Evolutionary conservation across 371 early-diverging fungal genomes (phyloP).

Genomic region (Apophysomyces trapeziformis): DNA sequence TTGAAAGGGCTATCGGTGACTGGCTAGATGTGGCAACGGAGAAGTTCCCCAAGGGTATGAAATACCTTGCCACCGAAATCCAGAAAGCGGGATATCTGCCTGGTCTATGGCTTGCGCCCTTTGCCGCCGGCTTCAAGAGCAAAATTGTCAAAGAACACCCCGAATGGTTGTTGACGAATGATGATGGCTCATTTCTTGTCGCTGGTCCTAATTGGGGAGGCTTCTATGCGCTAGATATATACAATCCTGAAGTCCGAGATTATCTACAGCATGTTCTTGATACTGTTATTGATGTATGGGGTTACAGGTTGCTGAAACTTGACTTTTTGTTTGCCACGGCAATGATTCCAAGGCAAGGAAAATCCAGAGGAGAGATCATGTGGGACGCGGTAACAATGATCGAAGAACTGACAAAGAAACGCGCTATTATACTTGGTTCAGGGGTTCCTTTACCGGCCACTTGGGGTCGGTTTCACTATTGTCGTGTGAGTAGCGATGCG

Average conservation of each 20-base stretch:
- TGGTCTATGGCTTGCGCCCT: constrained; percentile 55
- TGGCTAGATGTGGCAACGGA: constrained; percentile 38
- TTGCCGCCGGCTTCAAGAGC: constrained; percentile 44
- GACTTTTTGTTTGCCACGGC: constrained; percentile 57
- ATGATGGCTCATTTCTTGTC: constrained; percentile 17
- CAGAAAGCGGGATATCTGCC: constrained; percentile 35
- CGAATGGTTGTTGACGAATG: constrained; percentile 42
- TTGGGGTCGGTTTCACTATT: constrained; percentile 46
- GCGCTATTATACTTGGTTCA: constrained; percentile 46
- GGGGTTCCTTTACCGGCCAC: constrained; percentile 48
- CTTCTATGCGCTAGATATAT: constrained; percentile 47
- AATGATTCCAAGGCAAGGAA: constrained; percentile 43
- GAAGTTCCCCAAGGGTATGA: constrained; percentile 54
- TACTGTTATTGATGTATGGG: constrained; percentile 43
- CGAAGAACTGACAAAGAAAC: constrained; percentile 35
- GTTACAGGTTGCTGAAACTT: constrained; percentile 48
- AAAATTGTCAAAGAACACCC: constrained; percentile 44
- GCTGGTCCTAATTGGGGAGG: constrained; percentile 39
- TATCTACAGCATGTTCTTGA: constrained; percentile 49
- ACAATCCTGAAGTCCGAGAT: constrained; percentile 38
- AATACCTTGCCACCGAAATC: constrained; percentile 34
- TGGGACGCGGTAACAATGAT: constrained; percentile 52
- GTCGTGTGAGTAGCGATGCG: constrained; percentile 52
- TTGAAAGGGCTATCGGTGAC: constrained; percentile 43
- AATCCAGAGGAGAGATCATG: constrained; percentile 52